These are phyloP conservation scores for Rhizopogon rudus DNA, from an alignment of 768 basidiomycete genomes.

Conservation along the genomic window DNA sequence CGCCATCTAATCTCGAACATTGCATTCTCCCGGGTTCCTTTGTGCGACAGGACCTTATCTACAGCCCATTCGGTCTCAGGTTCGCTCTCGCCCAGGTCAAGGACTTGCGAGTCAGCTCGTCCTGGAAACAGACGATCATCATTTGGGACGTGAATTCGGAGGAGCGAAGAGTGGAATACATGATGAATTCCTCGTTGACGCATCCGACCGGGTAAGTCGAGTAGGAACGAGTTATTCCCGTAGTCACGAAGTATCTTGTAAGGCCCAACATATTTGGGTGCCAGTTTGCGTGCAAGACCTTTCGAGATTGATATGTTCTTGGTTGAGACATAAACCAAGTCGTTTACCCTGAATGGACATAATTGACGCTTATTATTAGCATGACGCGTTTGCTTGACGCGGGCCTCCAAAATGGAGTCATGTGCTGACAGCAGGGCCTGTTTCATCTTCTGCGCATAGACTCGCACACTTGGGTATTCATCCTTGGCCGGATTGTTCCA, in stretches of 20 bases:
- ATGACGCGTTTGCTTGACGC: conserved; percentile 6
- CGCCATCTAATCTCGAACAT: conserved; percentile 23
- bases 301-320: conserved; percentile 27
- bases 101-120: conserved; percentile 7
- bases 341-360: conserved; percentile 19
- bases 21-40: conserved; percentile 14
- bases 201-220: conserved; percentile 16
- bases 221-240: conserved; percentile 11
- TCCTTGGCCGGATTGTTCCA: conserved; percentile 16
- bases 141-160: conserved; percentile 16
- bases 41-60: conserved; percentile 18
- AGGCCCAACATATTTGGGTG: conserved; percentile 26
- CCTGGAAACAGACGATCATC: conserved; percentile 17
- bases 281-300: conserved; percentile 28
- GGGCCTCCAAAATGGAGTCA: conserved; percentile 16
- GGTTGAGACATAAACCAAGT: conserved; percentile 31
- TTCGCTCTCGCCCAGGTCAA: conserved; percentile 2
- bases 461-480: conserved; percentile 20
- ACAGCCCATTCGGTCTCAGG: conserved; percentile 18
- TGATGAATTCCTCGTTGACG: conserved; percentile 12
- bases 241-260: conserved; percentile 14
- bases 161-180: conserved; percentile 16
- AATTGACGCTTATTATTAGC: conserved; percentile 24
- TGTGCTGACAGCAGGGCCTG: conserved; percentile 20
- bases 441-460: conserved; percentile 15